Base-by-base conservation (phyloP, 805 yeast species). In the Candida orba region DNA sequence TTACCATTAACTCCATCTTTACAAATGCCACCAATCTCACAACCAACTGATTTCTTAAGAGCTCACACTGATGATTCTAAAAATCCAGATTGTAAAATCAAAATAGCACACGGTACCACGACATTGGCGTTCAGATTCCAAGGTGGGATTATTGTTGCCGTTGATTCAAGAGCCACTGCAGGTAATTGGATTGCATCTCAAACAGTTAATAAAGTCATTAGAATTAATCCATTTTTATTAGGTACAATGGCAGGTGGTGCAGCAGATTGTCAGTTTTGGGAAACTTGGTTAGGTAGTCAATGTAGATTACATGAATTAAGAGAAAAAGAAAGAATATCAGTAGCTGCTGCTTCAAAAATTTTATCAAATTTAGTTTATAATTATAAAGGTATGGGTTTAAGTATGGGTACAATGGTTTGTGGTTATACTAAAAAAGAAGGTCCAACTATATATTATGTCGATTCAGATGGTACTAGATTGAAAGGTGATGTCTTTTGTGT, bases 171-270 rank as follows among this genome's bases (percentile, higher is more conserved):
- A 66, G 99, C 99, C 46, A 85, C 98, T 8, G 96, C 95, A 3
- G 99, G 99, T 37, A 81, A 84, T 58, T 91, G 97, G 97, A 84
- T 93, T 56, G 98, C 97, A 18, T 89, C 97, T 14, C 97, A 90
- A 64, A 89, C 97, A 3, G 99, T 93, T 51, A 91, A 91, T 67
- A 93, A 93, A 67, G 99, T 93, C 44, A 89, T 93, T 58, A 91
- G 91, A 66, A 93, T 93, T 68, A 93, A 93, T 66, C 96, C 97
- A 42, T 84, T 86, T 64, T 68, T 93, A 51, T 74, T 93, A 56
- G 99, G 99, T 52, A 93, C 99, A 18, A 81, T 93, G 96, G 99
- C 99, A 30, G 99, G 99, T 68, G 98, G 98, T 71, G 99, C 99
- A 40, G 98, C 98, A 29, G 99, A 93, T 68, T 93, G 99, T 73